These are phyloP conservation scores for Aspergillus panamensis DNA, from an alignment of 495 filamentous ascomycete genomes.

Conservation along the genomic window DNA sequence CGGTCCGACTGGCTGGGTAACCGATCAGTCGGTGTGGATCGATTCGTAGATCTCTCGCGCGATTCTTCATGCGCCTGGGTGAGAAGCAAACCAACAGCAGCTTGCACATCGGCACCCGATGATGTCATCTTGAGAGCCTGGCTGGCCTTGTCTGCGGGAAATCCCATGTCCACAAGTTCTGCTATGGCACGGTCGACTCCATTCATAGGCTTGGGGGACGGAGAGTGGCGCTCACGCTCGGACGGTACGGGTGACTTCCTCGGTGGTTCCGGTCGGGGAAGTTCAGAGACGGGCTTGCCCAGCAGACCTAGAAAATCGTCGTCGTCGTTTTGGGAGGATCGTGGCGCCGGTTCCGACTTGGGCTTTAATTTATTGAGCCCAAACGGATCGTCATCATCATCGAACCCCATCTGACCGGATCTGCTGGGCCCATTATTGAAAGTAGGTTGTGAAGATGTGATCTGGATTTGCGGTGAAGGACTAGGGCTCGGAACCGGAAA, in stretches of 20 bases:
- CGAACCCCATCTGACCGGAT: slow-evolving; percentile 26
- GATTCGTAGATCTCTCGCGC: slow-evolving; percentile 52
- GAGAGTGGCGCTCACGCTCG: slow-evolving; percentile 43
- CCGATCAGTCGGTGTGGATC: slow-evolving; percentile 29
- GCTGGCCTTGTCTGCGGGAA: slow-evolving; percentile 73
- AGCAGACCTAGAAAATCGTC: slow-evolving; percentile 89
- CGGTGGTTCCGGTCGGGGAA: slow-evolving; percentile 45
- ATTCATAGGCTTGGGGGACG: slow-evolving; percentile 41
- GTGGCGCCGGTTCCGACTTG: slow-evolving; percentile 33
- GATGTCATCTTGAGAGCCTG: slow-evolving; percentile 75
- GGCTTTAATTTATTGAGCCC: slow-evolving; percentile 67
- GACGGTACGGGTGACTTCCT: slow-evolving; percentile 41
- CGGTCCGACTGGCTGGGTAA: slow-evolving; percentile 31
- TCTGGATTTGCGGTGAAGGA: slow-evolving; percentile 28
- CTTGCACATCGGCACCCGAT: slow-evolving; percentile 76
- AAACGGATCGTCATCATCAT: slow-evolving; percentile 80
- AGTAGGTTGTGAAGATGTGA: slow-evolving; percentile 18
- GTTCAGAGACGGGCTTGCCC: slow-evolving; percentile 79
- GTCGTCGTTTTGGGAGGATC: slow-evolving; percentile 46
- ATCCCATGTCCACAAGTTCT: slow-evolving; percentile 94
- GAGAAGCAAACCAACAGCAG: slow-evolving; percentile 83
- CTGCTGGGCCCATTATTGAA: slow-evolving; percentile 26
- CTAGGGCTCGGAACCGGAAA: slow-evolving; percentile 49
- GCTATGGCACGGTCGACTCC: slow-evolving; percentile 79
- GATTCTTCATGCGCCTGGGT: slow-evolving; percentile 83